A percentile compares a stretch with the other conserved stretches of the same genome.
These are phyloP conservation scores for Theobroma grandiflorum DNA, from an alignment of 441 rosid species.

Conservation along the genomic window DNA sequence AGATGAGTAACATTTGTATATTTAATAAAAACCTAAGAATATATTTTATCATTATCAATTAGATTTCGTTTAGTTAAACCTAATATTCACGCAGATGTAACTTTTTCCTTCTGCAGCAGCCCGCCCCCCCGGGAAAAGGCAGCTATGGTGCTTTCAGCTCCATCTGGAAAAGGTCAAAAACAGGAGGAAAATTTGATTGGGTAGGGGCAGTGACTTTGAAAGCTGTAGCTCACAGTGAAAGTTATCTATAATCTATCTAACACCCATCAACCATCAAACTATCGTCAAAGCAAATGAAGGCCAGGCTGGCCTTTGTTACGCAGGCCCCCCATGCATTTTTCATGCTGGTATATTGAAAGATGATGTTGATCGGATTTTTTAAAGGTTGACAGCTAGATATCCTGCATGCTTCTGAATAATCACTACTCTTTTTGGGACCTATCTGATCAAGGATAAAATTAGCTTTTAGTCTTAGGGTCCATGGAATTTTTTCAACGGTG, in stretches of 20 bases:
- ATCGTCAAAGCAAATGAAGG: background rate
- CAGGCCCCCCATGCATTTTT: background rate
- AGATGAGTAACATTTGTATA: too few relatives aligned
- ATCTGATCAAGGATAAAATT: background rate
- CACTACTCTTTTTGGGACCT: background rate
- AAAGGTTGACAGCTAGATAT: background rate
- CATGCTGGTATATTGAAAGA: background rate
- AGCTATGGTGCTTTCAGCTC: too few relatives aligned
- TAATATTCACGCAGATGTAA: too few relatives aligned
- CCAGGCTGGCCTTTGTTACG: background rate
- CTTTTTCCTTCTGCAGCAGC: too few relatives aligned
- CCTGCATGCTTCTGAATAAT: background rate
- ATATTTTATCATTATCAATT: too few relatives aligned
- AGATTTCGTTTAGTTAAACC: too few relatives aligned
- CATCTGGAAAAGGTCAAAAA: too few relatives aligned
- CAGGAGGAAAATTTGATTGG: too few relatives aligned
- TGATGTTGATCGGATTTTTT: background rate
- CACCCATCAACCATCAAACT: background rate
- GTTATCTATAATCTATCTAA: background rate
- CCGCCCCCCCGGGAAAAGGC: too few relatives aligned
- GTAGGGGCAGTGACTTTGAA: background rate
- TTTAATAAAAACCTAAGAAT: too few relatives aligned
- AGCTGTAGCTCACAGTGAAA: background rate
- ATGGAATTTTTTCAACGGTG: background rate
- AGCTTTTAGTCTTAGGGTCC: background rate